A percentile compares a stretch with the other conserved stretches of the same genome.
These are phyloP conservation scores for Boletus eberwhitei DNA, from an alignment of 768 basidiomycete species.

Conservation along the genomic window DNA sequence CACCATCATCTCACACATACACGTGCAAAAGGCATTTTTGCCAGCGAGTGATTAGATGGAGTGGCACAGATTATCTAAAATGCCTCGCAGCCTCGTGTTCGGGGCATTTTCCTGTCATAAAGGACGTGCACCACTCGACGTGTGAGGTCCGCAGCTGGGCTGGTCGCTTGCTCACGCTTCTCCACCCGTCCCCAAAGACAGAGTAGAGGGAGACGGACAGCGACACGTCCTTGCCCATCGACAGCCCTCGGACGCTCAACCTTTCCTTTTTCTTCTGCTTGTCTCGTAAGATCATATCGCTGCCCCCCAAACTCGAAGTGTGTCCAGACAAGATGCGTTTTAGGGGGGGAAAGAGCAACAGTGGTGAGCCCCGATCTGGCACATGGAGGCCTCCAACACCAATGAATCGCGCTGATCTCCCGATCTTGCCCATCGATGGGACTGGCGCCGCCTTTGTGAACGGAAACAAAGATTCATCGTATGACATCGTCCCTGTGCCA, in stretches of 20 bases:
- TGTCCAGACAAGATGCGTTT: slow-evolving; percentile 18
- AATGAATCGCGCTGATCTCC: slow-evolving; percentile 7
- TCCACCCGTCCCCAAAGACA: not conserved
- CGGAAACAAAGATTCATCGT: slow-evolving; percentile 29
- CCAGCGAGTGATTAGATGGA: slow-evolving; percentile 14
- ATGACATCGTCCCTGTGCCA: slow-evolving; percentile 27
- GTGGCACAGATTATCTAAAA: slow-evolving; percentile 28
- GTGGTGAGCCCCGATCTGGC: slow-evolving; percentile 21
- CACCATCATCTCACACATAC: slow-evolving; percentile 8
- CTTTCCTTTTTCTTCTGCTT: not conserved
- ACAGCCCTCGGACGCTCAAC: not conserved
- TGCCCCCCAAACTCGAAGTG: not conserved
- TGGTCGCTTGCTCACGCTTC: not conserved
- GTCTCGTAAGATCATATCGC: slow-evolving; percentile 1
- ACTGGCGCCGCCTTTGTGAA: not conserved
- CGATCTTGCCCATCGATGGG: slow-evolving; percentile 16
- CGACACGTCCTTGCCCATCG: not conserved
- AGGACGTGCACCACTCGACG: slow-evolving; percentile 9
- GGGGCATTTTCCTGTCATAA: slow-evolving; percentile 17
- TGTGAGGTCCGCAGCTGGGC: slow-evolving; percentile 1
- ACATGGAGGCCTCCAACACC: not conserved
- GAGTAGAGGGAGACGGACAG: not conserved
- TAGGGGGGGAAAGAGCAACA: slow-evolving; percentile 26
- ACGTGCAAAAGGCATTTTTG: slow-evolving; percentile 24
- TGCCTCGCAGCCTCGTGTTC: slow-evolving; percentile 25